Evolutionary conservation across 2,329 filamentous ascomycete genomes (phyloP), one percentile per base, ranked within the genome.

Genomic region (Neopestalotiopsis sp.): DNA sequence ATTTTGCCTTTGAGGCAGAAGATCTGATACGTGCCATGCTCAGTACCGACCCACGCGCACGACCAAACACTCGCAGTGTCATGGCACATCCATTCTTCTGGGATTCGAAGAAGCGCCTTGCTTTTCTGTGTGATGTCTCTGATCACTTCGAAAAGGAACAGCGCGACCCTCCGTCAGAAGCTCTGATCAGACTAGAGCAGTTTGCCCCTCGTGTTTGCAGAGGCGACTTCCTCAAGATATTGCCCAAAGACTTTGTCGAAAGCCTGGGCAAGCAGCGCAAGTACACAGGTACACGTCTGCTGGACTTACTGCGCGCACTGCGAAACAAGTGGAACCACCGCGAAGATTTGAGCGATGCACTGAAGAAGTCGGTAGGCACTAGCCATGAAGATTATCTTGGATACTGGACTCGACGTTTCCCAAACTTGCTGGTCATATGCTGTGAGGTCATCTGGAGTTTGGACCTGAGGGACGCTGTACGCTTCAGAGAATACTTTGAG

Each of bases 251-350:
- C 40, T 98, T 98, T 78, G 91, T 97, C 70, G 94, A 97, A 52
- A 95, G 92, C 2, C 86, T 98, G 6, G 95, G 94, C 69, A 97
- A 97, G 82, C 95, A 98, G 81, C 89, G 95, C 76, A 98, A 97
- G 81, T 99, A 99, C 81, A 96, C 92, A 0, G 95, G 95, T 0
- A 88, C 89, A 1, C 89, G 90, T 61, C 88, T 99, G 77, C 82
- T 99, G 67, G 96, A 99, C 80, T 85, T 99, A 28, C 83, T 99
- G 24, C 89, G 96, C 1, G 96, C 95, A 1, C 84, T 99, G 68
- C 87, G 96, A 30, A 99, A 99, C 82, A 99, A 99, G 88, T 93
- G 93, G 75, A 97, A 98, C 72, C 96, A 99, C 78, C 99, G 98
- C 78, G 95, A 97, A 76, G 96, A 99, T 79, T 95, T 99, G 93